These are phyloP conservation scores for Fusarium keratoplasticum DNA, from an alignment of 2,329 filamentous ascomycete species.

Conservation along the genomic window DNA sequence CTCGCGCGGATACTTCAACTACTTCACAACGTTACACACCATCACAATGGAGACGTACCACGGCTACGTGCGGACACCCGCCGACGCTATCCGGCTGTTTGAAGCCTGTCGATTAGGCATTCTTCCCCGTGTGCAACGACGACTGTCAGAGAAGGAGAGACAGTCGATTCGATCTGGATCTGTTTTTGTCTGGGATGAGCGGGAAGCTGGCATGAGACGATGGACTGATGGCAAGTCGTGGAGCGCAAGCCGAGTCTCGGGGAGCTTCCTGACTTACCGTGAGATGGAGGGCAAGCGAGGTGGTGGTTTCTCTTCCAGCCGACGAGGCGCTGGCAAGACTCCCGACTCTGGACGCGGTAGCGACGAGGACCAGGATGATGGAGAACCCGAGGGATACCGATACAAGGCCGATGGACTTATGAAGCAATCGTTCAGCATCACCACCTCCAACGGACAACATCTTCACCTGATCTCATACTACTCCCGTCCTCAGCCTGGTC, in stretches of 20 bases:
- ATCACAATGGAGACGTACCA: conserved; percentile 92
- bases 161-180: conserved; percentile 96
- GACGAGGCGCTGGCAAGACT: conserved; percentile 76
- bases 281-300: conserved; percentile 99
- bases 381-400: conserved; percentile 88
- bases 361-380: conserved; percentile 87
- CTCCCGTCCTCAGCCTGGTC: conserved; percentile 79
- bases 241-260: conserved; percentile 97
- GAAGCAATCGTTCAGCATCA: conserved; percentile 99
- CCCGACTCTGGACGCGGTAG: conserved; percentile 84
- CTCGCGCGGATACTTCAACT: conserved; percentile 26
- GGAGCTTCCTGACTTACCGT: conserved; percentile 95
- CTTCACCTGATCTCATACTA: conserved; percentile 99
- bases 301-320: conserved; percentile 73
- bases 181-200: conserved; percentile 99
- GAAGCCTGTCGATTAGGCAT: conserved; percentile 93
- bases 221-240: conserved; percentile 99
- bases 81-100: conserved; percentile 98
- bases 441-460: conserved; percentile 87
- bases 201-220: conserved; percentile 96
- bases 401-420: conserved; percentile 98
- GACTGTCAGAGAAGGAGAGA: conserved; percentile 95
- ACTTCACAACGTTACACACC: conserved; percentile 33
- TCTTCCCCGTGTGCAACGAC: conserved; percentile 89
- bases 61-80: conserved; percentile 93